A percentile compares a stretch with the other conserved stretches of the same genome.
Evolutionary conservation across 1,284 basidiomycete genomes (phyloP).

Genomic region (Cutaneotrichosporon dermatis): DNA sequence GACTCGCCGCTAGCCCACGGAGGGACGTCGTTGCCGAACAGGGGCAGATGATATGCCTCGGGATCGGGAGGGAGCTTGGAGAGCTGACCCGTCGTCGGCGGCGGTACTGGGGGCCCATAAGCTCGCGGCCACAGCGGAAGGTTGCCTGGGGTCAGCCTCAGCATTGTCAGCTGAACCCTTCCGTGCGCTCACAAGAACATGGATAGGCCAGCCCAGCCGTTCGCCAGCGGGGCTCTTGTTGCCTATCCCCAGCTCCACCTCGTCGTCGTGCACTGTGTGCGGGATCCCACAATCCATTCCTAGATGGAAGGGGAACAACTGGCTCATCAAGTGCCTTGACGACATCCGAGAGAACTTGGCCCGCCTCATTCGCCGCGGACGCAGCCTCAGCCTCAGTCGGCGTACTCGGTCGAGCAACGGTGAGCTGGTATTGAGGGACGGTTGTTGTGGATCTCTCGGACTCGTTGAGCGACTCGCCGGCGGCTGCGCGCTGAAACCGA

Average conservation of each 20-base stretch:
- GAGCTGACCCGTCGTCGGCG: neutral
- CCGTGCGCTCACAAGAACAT: conserved; percentile 25
- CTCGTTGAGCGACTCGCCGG: neutral
- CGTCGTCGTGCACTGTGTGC: too few relatives aligned
- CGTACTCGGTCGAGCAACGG: too few relatives aligned
- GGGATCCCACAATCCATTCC: too few relatives aligned
- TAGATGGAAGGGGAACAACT: too few relatives aligned
- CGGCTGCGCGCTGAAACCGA: neutral
- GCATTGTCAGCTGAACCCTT: too few relatives aligned
- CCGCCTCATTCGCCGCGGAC: too few relatives aligned
- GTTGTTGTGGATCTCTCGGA: neutral
- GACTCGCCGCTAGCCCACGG: conserved; percentile 4
- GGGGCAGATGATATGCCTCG: neutral
- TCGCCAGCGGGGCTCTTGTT: conserved; percentile 19
- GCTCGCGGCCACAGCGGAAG: neutral
- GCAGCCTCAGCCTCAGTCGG: too few relatives aligned
- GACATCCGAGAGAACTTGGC: too few relatives aligned
- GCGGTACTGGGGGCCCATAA: neutral
- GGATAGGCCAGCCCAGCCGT: conserved; percentile 27
- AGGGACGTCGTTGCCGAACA: neutral
- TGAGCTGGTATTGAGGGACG: too few relatives aligned
- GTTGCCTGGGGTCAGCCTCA: conserved; percentile 9
- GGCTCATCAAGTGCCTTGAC: too few relatives aligned
- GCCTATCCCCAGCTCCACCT: too few relatives aligned
- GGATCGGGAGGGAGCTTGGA: neutral